These are phyloP conservation scores for Tetrapyrgos nigripes DNA, from an alignment of 1,284 basidiomycete species.

Conservation along the genomic window DNA sequence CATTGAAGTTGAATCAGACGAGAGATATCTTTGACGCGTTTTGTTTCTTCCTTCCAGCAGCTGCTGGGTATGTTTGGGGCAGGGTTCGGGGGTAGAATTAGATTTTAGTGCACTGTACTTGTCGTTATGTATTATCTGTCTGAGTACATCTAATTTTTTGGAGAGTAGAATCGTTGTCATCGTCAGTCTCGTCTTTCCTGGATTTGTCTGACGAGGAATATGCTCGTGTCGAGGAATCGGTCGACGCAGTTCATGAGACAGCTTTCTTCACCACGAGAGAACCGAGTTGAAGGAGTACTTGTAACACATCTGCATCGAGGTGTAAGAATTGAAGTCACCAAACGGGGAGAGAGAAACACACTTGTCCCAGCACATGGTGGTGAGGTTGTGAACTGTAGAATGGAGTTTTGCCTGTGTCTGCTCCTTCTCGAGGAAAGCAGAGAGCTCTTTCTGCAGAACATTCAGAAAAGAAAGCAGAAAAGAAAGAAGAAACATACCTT, in stretches of 20 bases:
- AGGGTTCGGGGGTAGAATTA: conserved; percentile 36
- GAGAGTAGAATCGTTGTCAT: conserved; percentile 26
- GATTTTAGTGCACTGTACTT: conserved; percentile 21
- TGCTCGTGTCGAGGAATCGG: conserved; percentile 92
- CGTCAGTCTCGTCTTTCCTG: conserved; percentile 58
- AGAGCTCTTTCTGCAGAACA: conserved; percentile 78
- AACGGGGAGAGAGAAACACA: conserved; percentile 42
- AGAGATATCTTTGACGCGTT: conserved; percentile 70
- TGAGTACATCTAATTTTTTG: conserved; percentile 16
- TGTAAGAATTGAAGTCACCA: conserved; percentile 15
- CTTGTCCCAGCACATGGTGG: conserved; percentile 91
- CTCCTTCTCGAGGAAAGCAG: conserved; percentile 85
- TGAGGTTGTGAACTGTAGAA: conserved; percentile 71
- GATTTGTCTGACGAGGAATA: conserved; percentile 86
- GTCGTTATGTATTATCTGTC: conserved; percentile 10
- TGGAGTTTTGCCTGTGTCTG: conserved; percentile 77
- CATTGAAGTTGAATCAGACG: conserved; percentile 57
- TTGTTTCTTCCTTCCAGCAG: conserved; percentile 70
- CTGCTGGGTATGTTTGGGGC: conserved; percentile 57
- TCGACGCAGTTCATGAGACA: conserved; percentile 95
- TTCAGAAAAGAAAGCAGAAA: conserved; percentile 4
- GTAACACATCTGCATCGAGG: conserved; percentile 77
- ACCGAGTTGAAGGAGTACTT: conserved; percentile 82
- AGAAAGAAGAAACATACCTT: conserved; percentile 55
- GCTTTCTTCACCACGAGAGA: conserved; percentile 83